These are phyloP conservation scores for Trifolium subterraneum DNA, from an alignment of 306 rosid genomes.

Conservation along the genomic window DNA sequence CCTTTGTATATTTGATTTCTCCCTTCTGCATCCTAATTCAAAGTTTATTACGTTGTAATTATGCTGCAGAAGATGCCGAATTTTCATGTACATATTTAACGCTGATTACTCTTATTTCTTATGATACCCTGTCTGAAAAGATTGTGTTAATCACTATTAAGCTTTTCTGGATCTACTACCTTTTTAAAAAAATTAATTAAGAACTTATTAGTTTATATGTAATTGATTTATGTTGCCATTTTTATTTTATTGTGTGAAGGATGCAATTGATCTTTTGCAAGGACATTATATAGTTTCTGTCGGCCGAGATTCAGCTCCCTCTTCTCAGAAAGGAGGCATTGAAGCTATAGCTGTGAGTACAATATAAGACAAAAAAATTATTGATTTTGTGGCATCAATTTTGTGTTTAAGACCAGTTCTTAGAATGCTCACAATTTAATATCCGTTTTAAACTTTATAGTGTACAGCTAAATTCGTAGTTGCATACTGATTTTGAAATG, in stretches of 20 bases:
- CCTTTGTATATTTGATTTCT: constrained; percentile 29
- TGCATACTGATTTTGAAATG: constrained; percentile 10
- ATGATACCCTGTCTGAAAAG: constrained; percentile 20
- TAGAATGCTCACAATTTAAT: constrained; percentile 27
- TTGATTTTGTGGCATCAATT: constrained; percentile 37
- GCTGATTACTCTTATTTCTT: constrained; percentile 25
- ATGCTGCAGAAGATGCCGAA: constrained; percentile 28
- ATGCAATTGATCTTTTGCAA: constrained; percentile 96
- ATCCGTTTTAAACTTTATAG: constrained; percentile 24
- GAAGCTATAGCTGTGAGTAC: constrained; percentile 93
- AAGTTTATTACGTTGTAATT: constrained; percentile 17
- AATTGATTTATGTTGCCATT: constrained; percentile 32
- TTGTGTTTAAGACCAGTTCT: constrained; percentile 13
- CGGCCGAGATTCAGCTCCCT: constrained; percentile 66
- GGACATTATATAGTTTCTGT: constrained; percentile 95
- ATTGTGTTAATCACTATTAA: too few relatives aligned
- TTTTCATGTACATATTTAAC: constrained; percentile 25
- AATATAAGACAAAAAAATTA: constrained; percentile 35
- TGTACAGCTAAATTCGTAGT: constrained; percentile 18
- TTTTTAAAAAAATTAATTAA: constrained; percentile 25
- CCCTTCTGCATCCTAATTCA: constrained; percentile 27
- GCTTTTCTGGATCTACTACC: constrained; percentile 19
- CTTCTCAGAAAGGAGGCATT: constrained; percentile 83
- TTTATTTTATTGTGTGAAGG: constrained; percentile 58
- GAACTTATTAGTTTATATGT: constrained; percentile 11